Evolutionary conservation across 768 basidiomycete genomes (phyloP), one percentile per base, ranked within the genome.

Genomic region (Lactarius evosmus): DNA sequence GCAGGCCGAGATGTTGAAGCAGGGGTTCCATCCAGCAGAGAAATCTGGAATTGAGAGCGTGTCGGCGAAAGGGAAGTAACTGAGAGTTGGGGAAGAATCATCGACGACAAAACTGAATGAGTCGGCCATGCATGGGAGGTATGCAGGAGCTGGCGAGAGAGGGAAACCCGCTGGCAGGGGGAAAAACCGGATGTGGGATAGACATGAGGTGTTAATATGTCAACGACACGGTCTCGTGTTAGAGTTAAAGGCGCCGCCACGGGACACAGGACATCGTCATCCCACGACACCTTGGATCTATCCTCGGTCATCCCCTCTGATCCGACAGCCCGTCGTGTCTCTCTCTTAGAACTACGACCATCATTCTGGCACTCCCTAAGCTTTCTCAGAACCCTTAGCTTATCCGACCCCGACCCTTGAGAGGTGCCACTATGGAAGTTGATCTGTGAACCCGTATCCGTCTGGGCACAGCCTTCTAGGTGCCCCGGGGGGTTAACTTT

Each of bases 11-110:
- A 49, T 55, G 2, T 76, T 73, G 73, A 82, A 89, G 74, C 79
- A 82, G 19, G 88, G 82, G 71, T 84, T 85, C 91, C 91, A 93
- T 70, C 88, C 88, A 30, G 77, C 78, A 22, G 73, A 69, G 46
- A 83, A 69, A 68, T 85, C 77, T 74, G 56, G 79, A 32, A 55
- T 61, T 44, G 81, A 76, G 61, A 84, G 75, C 12, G 80, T 81
- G 73, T 88, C 86, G 49, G 76, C 70, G 63, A 84, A 82, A 27
- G 90, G 89, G 63, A 73, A 78, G 76, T 89, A 91, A 30, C 69
- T 66, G 67, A 91, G 76, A 52, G 78, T 70, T 4, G 89, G 89
- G 49, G 89, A 89, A 59, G 84, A 83, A 72, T 90, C 84, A 73
- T 86, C 82, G 69, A 91, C 76, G 63, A 73, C 67, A 74, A 89